Evolutionary conservation across 169 alveolate species (phyloP), one percentile per base, ranked within the genome.

Genomic region (Plasmodium yoelii): DNA sequence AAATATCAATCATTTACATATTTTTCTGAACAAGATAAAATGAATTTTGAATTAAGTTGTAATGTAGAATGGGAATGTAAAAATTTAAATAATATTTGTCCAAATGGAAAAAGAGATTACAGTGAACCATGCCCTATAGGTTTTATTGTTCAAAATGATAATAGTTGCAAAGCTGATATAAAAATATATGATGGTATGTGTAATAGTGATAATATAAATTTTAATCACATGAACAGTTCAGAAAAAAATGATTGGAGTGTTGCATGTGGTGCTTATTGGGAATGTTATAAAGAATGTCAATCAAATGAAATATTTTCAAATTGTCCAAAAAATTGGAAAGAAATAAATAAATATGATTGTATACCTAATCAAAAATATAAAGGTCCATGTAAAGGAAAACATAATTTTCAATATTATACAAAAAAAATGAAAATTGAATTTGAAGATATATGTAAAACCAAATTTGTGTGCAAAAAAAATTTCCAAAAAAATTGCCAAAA

Each of bases 201-300:
- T 28, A 84, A 51, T 69, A 51, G 42, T 28, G 63, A 75, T 34
- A 84, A 44, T 26, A 59, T 84, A 9, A 71, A 84, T 60, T 84
- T 84, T 70, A 84, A 59, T 22, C 82, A 84, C 42, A 24, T 84
- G 74, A 84, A 73, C n/a, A 57, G 13, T 26, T 22, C 46, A 51
- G 91, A 84, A 57, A 84, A 84, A 84, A 64, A 84, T 56, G 47
- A 84, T 26, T 84, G 91, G 91, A 84, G 91, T 68, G 28, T 69
- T 26, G 87, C 87, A 12, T 84, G 91, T 59, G 91, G 70, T 55
- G 91, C 91, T 15, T 84, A 68, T 84, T 84, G 91, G 91, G 87
- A 84, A 7, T 84, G 91, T 69, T 84, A 84, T 61, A 46, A 55
- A 44, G 72, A 84, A 44, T 84, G 91, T 13, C 2, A 44, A n/a